Conservation (phyloP, 2,329 filamentous ascomycete genomes). For the Pyricularia pennisetigena region DNA sequence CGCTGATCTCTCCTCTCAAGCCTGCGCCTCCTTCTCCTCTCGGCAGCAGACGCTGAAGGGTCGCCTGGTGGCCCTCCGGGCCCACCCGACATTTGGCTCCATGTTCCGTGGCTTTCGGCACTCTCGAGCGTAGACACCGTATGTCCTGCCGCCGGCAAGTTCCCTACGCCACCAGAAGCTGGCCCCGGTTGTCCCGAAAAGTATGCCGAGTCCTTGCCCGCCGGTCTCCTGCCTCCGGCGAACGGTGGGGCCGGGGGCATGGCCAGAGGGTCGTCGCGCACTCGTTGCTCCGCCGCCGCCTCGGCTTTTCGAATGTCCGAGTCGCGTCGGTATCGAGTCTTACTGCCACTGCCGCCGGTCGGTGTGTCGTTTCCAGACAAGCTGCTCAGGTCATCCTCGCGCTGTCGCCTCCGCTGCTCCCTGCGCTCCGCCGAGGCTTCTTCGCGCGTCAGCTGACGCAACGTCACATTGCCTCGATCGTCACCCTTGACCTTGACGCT, state of each 20-base stretch:
- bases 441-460: constrained; percentile 51
- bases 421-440: constrained; percentile 38
- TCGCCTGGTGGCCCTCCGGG: constrained; percentile 23
- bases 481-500: constrained; percentile 52
- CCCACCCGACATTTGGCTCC: constrained; percentile 41
- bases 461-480: constrained; percentile 51
- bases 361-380: constrained; percentile 46
- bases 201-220: constrained; percentile 51
- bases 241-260: constrained; percentile 47
- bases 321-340: constrained; percentile 41
- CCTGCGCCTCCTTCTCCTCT: constrained; percentile 45
- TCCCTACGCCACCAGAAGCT: constrained; percentile 18
- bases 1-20: constrained; percentile 39
- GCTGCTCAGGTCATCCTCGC: constrained; percentile 40
- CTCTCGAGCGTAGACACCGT: constrained; percentile 39
- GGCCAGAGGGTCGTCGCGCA: constrained; percentile 18
- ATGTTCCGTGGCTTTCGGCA: constrained; percentile 36
- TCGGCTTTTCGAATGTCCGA: constrained; percentile 37
- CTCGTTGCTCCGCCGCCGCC: constrained; percentile 30
- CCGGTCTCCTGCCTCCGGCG: constrained; percentile 29
- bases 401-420: constrained; percentile 24
- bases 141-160: constrained; percentile 24
- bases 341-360: constrained; percentile 20
- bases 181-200: constrained; percentile 26
- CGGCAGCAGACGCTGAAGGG: constrained; percentile 26